Conservation (phyloP, 257 asterid genomes). For the Solanum pennellii region DNA sequence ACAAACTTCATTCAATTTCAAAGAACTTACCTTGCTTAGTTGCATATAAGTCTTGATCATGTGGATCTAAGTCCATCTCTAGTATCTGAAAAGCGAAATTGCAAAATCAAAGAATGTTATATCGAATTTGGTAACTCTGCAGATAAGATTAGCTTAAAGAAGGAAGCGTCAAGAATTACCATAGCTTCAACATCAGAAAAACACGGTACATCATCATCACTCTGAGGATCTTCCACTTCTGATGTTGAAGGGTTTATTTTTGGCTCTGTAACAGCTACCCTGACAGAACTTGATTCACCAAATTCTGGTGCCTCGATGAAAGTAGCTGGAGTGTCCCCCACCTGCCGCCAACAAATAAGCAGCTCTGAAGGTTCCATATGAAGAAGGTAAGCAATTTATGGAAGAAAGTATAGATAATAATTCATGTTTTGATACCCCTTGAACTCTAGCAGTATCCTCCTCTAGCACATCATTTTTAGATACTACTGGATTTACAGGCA, state of each 20-base stretch:
- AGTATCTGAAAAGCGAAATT: constrained; percentile 53
- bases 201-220: constrained; percentile 82
- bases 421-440: not conserved
- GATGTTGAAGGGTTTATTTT: constrained; percentile 33
- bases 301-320: constrained; percentile 19
- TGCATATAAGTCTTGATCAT: constrained; percentile 41
- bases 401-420: constrained; percentile 1
- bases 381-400: constrained; percentile 3
- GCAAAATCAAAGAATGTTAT: constrained; percentile 3
- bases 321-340: constrained; percentile 25
- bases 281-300: constrained; percentile 29
- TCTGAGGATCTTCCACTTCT: constrained; percentile 49
- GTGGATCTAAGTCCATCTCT: constrained; percentile 87
- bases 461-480: constrained; percentile 18
- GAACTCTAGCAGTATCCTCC: constrained; percentile 37
- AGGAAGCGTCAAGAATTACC: constrained; percentile 38
- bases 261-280: constrained; percentile 26
- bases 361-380: not conserved
- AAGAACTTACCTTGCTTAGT: constrained; percentile 42
- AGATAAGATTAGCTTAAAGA: constrained; percentile 1
- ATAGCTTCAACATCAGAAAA: constrained; percentile 93
- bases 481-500: constrained; percentile 20
- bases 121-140: not conserved
- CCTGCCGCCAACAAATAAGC: constrained; percentile 28
- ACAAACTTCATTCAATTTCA: constrained; percentile 4